Base-by-base conservation (phyloP, 306 rosid genomes). In the Fagus crenata region DNA sequence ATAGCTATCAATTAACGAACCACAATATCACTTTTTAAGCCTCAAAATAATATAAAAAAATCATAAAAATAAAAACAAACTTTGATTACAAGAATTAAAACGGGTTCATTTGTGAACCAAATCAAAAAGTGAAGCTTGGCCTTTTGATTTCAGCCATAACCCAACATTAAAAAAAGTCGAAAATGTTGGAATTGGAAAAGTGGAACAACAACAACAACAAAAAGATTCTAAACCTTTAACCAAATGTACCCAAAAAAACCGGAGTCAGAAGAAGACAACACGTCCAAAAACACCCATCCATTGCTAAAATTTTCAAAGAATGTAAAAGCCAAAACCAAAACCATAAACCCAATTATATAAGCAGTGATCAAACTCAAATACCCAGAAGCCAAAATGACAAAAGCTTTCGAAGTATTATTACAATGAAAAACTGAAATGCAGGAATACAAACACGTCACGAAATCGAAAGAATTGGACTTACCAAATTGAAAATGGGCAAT, bases 401-500 rank as follows among this genome's bases (percentile, higher is more conserved):
- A 73, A 63, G 65, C 41, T 22, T 69, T 81, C 3, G 15, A 37
- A 80, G 49, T 31, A 75, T 68, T 63, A 69, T n/a, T 35, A 51
- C 1, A 41, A 54, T 41, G 17, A 61, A 51, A 68, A 39, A 64
- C 1, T 7, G 41, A 81, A 79, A 84, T 77, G 81, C 32, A 49
- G n/a, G 59, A 84, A 53, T 7, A 72, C 0, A 71, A 71, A 65
- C 35, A 15, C 35, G 9, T 56, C 1, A 63, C n/a, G 8, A n/a
- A 35, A 7, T 13, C 41, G 5, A 36, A 35, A 63, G 43, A 63
- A 35, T 46, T 46, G 18, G 82, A 82, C 91, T 80, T 72, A 86
- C 92, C 87, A 84, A 83, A 77, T 7, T 53, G 28, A 22, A 77
- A 69, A 51, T 77, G 81, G 11, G 49, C 65, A 75, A 68, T 11